Evolutionary conservation across 169 alveolate species (phyloP).

Genomic region (Cyclospora cayetanensis): DNA sequence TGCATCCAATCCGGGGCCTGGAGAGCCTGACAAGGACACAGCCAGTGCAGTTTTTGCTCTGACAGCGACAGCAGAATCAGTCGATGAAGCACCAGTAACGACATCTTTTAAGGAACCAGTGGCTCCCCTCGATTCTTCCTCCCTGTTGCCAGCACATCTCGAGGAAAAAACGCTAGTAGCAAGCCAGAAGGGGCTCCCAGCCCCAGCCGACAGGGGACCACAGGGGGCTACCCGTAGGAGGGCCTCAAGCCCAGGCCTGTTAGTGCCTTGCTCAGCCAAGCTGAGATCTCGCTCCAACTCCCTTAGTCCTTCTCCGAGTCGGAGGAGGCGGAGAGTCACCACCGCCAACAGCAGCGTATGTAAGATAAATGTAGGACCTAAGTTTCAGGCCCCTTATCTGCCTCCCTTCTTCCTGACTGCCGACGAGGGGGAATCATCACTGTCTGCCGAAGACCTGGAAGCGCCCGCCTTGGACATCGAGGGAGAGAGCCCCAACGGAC

Average conservation of each 20-base stretch:
- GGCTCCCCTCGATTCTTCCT: not conserved
- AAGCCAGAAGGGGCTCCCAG: not conserved
- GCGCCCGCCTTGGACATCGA: conserved; percentile 72
- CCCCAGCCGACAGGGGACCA: not conserved
- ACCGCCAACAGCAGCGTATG: not conserved
- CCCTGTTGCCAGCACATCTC: not conserved
- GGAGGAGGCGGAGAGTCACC: not conserved
- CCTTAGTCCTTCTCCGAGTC: not conserved
- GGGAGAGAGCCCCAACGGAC: conserved; percentile 68
- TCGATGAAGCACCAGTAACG: not conserved
- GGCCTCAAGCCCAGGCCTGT: not conserved
- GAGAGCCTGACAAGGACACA: too few species aligned
- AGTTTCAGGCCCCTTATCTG: conserved; percentile 85
- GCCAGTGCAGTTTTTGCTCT: too few species aligned
- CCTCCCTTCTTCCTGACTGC: conserved; percentile 84
- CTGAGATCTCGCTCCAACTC: not conserved
- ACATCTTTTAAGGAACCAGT: not conserved
- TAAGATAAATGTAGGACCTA: conserved; percentile 82
- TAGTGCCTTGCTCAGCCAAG: not conserved
- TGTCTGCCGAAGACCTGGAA: not conserved
- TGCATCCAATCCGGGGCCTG: too few species aligned
- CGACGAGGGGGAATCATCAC: not conserved
- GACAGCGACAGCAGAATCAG: not conserved
- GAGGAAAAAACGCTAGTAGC: not conserved
- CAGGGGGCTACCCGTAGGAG: not conserved